Evolutionary conservation across 2,329 filamentous ascomycete species (phyloP).

Genomic region (Fusarium sp.): DNA sequence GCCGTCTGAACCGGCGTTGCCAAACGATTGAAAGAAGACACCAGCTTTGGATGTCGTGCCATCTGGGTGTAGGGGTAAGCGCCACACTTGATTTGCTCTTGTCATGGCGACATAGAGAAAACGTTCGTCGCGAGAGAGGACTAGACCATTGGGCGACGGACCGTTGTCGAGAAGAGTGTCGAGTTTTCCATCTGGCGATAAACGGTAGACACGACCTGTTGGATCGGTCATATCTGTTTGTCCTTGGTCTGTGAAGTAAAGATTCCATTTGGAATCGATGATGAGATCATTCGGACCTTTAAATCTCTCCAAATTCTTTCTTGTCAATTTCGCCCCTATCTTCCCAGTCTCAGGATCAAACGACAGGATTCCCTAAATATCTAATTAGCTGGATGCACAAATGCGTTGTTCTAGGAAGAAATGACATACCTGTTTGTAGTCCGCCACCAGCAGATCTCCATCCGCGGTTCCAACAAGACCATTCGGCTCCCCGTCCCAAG

Average conservation of each 20-base stretch:
- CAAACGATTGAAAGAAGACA: constrained; percentile 58
- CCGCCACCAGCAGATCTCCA: constrained; percentile 55
- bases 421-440: constrained; percentile 57
- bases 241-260: constrained; percentile 62
- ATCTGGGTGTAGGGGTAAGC: constrained; percentile 55
- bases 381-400: too few species aligned
- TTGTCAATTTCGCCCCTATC: constrained; percentile 51
- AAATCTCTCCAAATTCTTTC: constrained; percentile 58
- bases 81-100: constrained; percentile 58
- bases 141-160: constrained; percentile 56
- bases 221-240: constrained; percentile 59
- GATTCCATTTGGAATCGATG: constrained; percentile 52
- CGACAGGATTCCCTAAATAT: constrained; percentile 53
- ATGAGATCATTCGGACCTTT: constrained; percentile 60
- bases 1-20: constrained; percentile 56
- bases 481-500: constrained; percentile 59
- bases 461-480: constrained; percentile 53
- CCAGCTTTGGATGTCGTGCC: constrained; percentile 56
- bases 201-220: constrained; percentile 56
- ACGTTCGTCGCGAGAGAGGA: constrained; percentile 55
- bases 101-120: constrained; percentile 59
- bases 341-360: constrained; percentile 51
- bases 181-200: constrained; percentile 52
- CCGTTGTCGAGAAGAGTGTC: constrained; percentile 57
- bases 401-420: too few species aligned